Evolutionary conservation across 768 basidiomycete genomes (phyloP), one percentile per base, ranked within the genome.

Genomic region (Gelatoporia subvermispora): DNA sequence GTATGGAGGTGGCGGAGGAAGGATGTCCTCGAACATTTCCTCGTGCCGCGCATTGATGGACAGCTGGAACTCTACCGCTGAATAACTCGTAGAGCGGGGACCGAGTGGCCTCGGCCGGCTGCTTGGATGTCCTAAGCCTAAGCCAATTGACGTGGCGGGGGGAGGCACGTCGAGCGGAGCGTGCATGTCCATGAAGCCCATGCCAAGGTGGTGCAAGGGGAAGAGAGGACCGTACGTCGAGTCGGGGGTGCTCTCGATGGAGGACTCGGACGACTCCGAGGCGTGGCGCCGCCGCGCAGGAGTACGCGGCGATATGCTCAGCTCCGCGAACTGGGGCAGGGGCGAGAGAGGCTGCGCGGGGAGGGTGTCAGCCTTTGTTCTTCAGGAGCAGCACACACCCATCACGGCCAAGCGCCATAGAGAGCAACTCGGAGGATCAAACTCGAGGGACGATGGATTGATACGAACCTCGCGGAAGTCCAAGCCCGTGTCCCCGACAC

Each of bases 301-400:
- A 28, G 78, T 77, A 53, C 71, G 66, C 23, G 82, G 79, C 10
- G 75, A 68, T 47, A 84, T 70, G 21, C 81, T 75, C n/a, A 85
- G 67, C 15, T 72, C 72, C 42, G 79, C 74, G 58, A 81, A 77
- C 24, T 54, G 57, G 9, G 63, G 73, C 64, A 57, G 65, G 59
- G 47, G 74, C 67, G 51, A 76, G 67, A 55, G 69, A 55, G 48
- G 45, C 65, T 67, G 68, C 56, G 52, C 48, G 55, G 41, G 45
- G 17, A 13, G 45, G n/a, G 21, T 22, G 46, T 59, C 52, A 59
- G 52, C 39, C 25, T 47, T 16, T n/a, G 20, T 7, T 21, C 17
- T 8, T 3, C 9, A 25, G 25, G 35, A 9, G 13, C 18, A 20
- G 16, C 13, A 13, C 7, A 31, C 13, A 31, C 28, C 7, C 13